Base-by-base conservation (phyloP, 129 eudicot genomes). In the Tanacetum coccineum region DNA sequence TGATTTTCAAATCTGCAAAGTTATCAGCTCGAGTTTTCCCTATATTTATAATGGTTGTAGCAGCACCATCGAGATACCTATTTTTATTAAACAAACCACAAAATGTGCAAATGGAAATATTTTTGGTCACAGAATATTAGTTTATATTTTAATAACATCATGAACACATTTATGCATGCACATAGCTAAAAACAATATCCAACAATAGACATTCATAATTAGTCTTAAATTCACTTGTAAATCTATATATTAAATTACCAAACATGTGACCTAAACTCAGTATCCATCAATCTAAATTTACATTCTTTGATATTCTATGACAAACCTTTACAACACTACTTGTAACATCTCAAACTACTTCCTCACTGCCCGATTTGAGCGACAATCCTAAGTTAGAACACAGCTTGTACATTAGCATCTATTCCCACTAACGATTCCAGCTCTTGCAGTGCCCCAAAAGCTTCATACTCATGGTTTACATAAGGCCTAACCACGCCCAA, bases 361-460 rank as follows among this genome's bases (percentile, higher is more conserved):
- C 28, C 48, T 65, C n/a, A 26, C 45, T 26, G 6, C 11, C 51
- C 18, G 17, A 3, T 6, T 55, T 30, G 28, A 55, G 36, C 17
- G 8, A 20, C 57, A 58, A 26, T 45, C 58, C 74, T 70, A 70
- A 22, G 11, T 58, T 46, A 14, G 48, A 28, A 59, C 66, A 46
- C 62, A 12, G 3, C 47, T 13, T 63, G 80, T 65, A 71, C 79
- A 45, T 32, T 74, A 18, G 61, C 48, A 3, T 71, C 73, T 44
- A 55, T 26, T 7, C 56, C 18, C 11, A 84, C 83, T 6, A 81
- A 68, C 22, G 57, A 60, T 59, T 88, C 92, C 40, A 88, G 78
- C 76, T 88, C 85, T 63, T 74, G 76, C 45, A 88, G 42, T 15
- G 91, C 85, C 65, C 62, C 73, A 0, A 78, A 46, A 10, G 72